Evolutionary conservation across 306 rosid species (phyloP).

Genomic region (Gastrolobium bilobum): DNA sequence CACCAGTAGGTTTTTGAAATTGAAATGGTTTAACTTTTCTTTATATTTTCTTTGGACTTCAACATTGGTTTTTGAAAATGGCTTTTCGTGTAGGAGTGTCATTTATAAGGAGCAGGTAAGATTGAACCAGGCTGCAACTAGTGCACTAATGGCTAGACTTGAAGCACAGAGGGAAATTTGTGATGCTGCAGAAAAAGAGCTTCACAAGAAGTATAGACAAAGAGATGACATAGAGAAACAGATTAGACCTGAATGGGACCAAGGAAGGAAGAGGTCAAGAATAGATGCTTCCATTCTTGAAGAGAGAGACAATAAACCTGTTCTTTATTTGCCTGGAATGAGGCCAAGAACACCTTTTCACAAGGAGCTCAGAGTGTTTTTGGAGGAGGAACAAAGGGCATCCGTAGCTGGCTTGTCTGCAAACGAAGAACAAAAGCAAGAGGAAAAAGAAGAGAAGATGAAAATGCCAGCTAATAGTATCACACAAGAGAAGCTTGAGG

Average conservation of each 20-base stretch:
- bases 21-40: neutral
- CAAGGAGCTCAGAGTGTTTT: conserved; percentile 86
- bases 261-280: conserved; percentile 91
- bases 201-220: conserved; percentile 75
- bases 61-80: neutral
- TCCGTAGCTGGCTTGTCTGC: conserved; percentile 64
- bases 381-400: conserved; percentile 89
- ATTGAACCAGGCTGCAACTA: conserved; percentile 88
- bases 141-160: conserved; percentile 94
- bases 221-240: conserved; percentile 87
- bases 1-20: conserved; percentile 79
- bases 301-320: conserved; percentile 60
- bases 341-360: conserved; percentile 74
- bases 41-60: conserved; percentile 9
- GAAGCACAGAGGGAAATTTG: conserved; percentile 91
- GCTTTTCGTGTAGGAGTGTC: conserved; percentile 75
- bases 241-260: conserved; percentile 80
- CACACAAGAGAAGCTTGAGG: conserved; percentile 54
- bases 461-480: conserved; percentile 39
- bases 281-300: conserved; percentile 62
- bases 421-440: conserved; percentile 56
- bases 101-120: conserved; percentile 95
- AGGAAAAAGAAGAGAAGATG: conserved; percentile 55
- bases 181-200: conserved; percentile 85
- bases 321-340: conserved; percentile 63